Evolutionary conservation across 2,329 filamentous ascomycete genomes (phyloP).

Genomic region (Neoarthrinium moseri): DNA sequence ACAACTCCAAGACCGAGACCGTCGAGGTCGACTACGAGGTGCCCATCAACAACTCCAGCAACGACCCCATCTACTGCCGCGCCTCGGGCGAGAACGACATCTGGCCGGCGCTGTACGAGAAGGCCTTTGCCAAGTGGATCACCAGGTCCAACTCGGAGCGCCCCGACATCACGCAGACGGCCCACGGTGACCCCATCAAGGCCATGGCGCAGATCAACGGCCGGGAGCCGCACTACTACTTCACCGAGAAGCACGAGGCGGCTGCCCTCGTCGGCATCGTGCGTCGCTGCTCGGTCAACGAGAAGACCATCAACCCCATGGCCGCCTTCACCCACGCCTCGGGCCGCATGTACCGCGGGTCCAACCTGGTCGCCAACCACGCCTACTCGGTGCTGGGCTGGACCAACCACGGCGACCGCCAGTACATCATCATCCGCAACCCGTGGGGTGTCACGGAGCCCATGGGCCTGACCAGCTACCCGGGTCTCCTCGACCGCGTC

Average conservation of each 20-base stretch:
- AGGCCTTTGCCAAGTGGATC: constrained; percentile 46
- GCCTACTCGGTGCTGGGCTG: constrained; percentile 42
- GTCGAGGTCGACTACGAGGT: constrained; percentile 42
- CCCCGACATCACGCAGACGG: constrained; percentile 39
- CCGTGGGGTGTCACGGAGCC: constrained; percentile 44
- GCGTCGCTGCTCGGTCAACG: constrained; percentile 37
- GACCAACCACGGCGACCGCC: constrained; percentile 31
- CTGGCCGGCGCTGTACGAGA: constrained; percentile 46
- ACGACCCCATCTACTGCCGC: constrained; percentile 39
- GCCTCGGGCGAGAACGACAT: constrained; percentile 38
- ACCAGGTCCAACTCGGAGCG: constrained; percentile 27
- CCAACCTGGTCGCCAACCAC: constrained; percentile 43
- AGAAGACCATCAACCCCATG: constrained; percentile 42
- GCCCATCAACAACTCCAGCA: constrained; percentile 42
- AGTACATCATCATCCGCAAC: constrained; percentile 43
- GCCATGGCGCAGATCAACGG: constrained; percentile 43
- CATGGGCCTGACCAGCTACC: constrained; percentile 36
- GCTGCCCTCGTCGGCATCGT: constrained; percentile 36
- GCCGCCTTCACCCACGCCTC: constrained; percentile 39
- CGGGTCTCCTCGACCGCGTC: constrained; percentile 35
- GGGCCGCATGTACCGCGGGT: constrained; percentile 33
- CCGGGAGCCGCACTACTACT: constrained; percentile 34
- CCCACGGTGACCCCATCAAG: constrained; percentile 42
- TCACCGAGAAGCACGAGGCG: constrained; percentile 29
- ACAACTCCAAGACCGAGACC: constrained; percentile 35